Conservation (phyloP, 2,329 filamentous ascomycete genomes). For the Dendryphion nanum region DNA sequence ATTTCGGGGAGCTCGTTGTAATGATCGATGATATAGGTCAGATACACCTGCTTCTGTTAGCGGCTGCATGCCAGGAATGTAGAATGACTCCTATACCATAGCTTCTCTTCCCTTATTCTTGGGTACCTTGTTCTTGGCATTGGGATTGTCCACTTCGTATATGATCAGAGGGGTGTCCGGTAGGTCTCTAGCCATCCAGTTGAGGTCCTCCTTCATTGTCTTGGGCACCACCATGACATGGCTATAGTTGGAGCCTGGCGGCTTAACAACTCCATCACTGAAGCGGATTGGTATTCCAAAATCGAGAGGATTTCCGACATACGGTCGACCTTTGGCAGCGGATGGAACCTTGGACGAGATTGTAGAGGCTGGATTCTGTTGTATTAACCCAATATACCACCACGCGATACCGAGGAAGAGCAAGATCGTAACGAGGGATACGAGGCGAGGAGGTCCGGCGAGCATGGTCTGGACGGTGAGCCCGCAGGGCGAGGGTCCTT, state of each 20-base stretch:
- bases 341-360: conserved; percentile 3
- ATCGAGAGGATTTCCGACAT: conserved; percentile 29
- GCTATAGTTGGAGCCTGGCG: conserved; percentile 36
- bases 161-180: conserved; percentile 41
- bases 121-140: conserved; percentile 50
- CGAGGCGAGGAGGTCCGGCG: conserved; percentile 32
- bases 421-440: conserved; percentile 27
- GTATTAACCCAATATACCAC: conserved; percentile 26
- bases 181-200: conserved; percentile 37
- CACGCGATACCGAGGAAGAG: conserved; percentile 25
- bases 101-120: conserved; percentile 63
- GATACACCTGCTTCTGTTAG: too few relatives aligned
- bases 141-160: conserved; percentile 54
- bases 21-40: conserved; percentile 63
- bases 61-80: too few relatives aligned
- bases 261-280: conserved; percentile 27
- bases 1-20: conserved; percentile 60
- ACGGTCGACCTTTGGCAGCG: conserved; percentile 3
- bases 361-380: conserved; percentile 5
- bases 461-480: conserved; percentile 34
- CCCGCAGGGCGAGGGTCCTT: too few relatives aligned
- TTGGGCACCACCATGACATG: conserved; percentile 37
- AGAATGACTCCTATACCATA: too few relatives aligned
- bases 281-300: conserved; percentile 36
- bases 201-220: conserved; percentile 37